These are phyloP conservation scores for Tylopilus sp. DNA, from an alignment of 768 basidiomycete species.

Conservation along the genomic window DNA sequence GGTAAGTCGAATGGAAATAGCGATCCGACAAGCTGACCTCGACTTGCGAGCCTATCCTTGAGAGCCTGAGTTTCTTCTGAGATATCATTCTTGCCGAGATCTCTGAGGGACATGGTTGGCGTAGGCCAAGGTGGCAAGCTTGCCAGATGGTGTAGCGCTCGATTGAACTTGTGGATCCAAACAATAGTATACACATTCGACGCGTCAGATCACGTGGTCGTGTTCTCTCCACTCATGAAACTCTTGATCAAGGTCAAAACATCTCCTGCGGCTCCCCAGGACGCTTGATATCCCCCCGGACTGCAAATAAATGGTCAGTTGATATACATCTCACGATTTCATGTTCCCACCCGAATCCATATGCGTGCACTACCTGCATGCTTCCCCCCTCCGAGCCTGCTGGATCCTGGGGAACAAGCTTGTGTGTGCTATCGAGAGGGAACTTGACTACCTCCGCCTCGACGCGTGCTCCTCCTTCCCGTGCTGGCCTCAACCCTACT, in stretches of 20 bases:
- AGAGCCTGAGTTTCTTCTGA: constrained; percentile 36
- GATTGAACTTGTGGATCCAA: constrained; percentile 19
- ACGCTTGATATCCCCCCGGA: constrained; percentile 38
- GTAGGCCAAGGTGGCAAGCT: constrained; percentile 15
- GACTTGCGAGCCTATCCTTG: constrained; percentile 36
- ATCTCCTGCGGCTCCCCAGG: constrained; percentile 44
- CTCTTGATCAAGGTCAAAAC: constrained; percentile 29
- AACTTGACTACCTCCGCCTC: constrained; percentile 44
- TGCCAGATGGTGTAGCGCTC: constrained; percentile 1
- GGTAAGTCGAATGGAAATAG: constrained; percentile 4
- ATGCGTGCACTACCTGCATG: constrained; percentile 50
- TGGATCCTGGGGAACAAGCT: constrained; percentile 16
- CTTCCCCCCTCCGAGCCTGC: constrained; percentile 19
- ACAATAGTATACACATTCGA: constrained; percentile 25
- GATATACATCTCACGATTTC: not conserved
- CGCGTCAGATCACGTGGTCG: constrained; percentile 35
- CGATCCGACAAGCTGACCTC: constrained; percentile 27
- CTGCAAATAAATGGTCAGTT: constrained; percentile 21
- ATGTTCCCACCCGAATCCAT: constrained; percentile 51
- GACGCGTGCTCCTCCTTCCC: constrained; percentile 54
- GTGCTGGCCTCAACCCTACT: constrained; percentile 55
- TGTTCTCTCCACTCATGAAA: constrained; percentile 8
- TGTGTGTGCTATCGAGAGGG: constrained; percentile 27
- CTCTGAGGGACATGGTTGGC: constrained; percentile 35
- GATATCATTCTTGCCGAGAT: constrained; percentile 39